phyloP scores from a whole-genome alignment of 177 flowering plant genomes.

The Vitis hybrid region DNA sequence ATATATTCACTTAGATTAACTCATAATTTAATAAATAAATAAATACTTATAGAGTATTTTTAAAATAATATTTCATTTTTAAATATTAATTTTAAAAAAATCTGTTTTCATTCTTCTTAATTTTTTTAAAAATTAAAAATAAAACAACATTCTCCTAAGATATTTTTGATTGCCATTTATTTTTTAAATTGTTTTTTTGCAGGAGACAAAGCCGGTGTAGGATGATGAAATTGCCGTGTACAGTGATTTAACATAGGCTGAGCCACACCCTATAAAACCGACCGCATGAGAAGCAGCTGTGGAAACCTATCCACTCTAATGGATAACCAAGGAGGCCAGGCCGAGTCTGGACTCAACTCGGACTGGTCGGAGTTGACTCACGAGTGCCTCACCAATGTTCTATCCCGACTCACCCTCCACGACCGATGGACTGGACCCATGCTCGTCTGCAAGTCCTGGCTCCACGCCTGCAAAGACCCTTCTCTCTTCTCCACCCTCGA shows the following conservation, averaged over 20 bases:
- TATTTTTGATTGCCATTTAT: too few species aligned
- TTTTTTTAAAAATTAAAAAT: too few species aligned
- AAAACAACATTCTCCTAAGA: too few species aligned
- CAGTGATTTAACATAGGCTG: neutral
- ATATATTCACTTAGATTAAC: too few species aligned
- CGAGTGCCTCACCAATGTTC: conserved; percentile 64
- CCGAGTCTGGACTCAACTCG: conserved; percentile 22
- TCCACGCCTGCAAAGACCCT: conserved; percentile 57
- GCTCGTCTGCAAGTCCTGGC: conserved; percentile 78
- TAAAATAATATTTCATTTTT: too few species aligned
- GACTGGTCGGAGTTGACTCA: conserved; percentile 78
- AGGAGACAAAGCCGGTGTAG: too few species aligned
- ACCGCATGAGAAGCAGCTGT: neutral
- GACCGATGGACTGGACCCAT: conserved; percentile 60
- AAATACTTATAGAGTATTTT: too few species aligned
- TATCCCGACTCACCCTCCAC: conserved; percentile 54
- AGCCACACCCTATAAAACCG: neutral
- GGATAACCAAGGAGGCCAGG: conserved; percentile 14
- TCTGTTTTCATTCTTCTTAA: too few species aligned
- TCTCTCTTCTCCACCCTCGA: conserved; percentile 54
- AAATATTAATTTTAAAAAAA: too few species aligned
- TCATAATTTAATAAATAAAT: too few species aligned
- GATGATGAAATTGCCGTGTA: too few species aligned
- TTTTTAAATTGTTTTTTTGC: too few species aligned
- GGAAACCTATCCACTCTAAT: neutral